A percentile compares a stretch with the other conserved stretches of the same genome.
These are phyloP conservation scores for Cystofilobasidium capitatum DNA, from an alignment of 768 basidiomycete species.

Conservation along the genomic window DNA sequence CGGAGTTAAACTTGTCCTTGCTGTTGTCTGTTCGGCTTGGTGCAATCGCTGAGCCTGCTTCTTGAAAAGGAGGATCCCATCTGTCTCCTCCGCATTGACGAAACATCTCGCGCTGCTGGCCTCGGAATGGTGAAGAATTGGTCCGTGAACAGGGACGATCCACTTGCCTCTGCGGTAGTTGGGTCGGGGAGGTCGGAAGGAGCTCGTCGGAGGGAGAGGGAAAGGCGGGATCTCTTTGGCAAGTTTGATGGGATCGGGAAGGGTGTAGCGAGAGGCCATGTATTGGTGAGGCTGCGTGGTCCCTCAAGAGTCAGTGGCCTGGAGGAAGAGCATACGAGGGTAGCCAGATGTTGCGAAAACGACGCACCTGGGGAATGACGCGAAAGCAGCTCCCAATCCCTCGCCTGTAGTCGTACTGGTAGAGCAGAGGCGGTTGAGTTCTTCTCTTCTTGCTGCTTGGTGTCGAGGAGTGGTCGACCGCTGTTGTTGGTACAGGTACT, in stretches of 20 bases:
- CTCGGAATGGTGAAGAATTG: neutral
- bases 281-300: neutral
- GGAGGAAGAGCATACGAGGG: neutral
- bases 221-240: neutral
- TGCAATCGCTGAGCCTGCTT: too few relatives aligned
- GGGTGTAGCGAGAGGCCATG: neutral
- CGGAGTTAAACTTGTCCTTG: too few relatives aligned
- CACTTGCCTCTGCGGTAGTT: conserved; percentile 4
- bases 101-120: neutral
- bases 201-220: neutral
- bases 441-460: too few relatives aligned
- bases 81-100: neutral
- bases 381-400: neutral
- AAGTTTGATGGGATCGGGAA: neutral
- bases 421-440: too few relatives aligned
- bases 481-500: too few relatives aligned
- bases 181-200: neutral
- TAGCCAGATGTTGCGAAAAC: neutral
- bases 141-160: conserved; percentile 19
- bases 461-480: too few relatives aligned
- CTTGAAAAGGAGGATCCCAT: neutral
- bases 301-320: neutral
- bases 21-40: too few relatives aligned
- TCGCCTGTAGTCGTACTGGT: neutral
- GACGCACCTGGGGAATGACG: neutral